Percentiles rank a stretch among this genome's conserved stretches.
These are phyloP conservation scores for Hippophae tibetana DNA, from an alignment of 306 rosid species.

Conservation along the genomic window DNA sequence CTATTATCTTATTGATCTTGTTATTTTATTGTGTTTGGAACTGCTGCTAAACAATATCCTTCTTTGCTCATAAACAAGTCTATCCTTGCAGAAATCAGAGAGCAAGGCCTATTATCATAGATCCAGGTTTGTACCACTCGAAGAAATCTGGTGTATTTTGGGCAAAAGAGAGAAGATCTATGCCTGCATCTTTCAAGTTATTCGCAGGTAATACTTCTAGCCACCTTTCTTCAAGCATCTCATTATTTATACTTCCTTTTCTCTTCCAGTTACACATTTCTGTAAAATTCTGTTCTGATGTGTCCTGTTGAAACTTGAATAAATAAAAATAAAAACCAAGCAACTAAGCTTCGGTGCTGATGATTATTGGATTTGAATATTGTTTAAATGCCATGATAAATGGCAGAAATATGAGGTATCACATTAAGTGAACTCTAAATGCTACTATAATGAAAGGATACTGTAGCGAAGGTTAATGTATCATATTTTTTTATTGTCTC, in stretches of 20 bases:
- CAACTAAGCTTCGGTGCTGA: no score
- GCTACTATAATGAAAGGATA: no score
- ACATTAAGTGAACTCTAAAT: no score
- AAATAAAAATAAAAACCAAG: no score
- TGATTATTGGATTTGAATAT: no score
- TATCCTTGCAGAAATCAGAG: constrained; percentile 44
- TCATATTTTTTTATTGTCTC: no score
- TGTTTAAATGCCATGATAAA: no score
- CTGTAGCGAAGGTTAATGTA: no score
- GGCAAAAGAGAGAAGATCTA: constrained; percentile 85
- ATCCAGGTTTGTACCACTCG: constrained; percentile 76
- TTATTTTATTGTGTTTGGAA: constrained; percentile 6
- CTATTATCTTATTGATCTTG: constrained; percentile 1
- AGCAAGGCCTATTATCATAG: constrained; percentile 74
- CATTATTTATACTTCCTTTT: not conserved
- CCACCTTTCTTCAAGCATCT: constrained; percentile 1
- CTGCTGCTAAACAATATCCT: not conserved
- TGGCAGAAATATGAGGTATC: no score
- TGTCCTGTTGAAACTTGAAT: no score
- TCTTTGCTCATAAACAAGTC: constrained; percentile 9
- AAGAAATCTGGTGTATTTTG: constrained; percentile 78
- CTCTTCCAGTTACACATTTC: not conserved
- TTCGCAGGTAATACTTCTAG: constrained; percentile 44
- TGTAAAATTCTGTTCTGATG: no score
- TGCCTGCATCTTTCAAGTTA: constrained; percentile 82